Evolutionary conservation across 1,284 basidiomycete species (phyloP).

Genomic region (Gymnopus androsaceus): DNA sequence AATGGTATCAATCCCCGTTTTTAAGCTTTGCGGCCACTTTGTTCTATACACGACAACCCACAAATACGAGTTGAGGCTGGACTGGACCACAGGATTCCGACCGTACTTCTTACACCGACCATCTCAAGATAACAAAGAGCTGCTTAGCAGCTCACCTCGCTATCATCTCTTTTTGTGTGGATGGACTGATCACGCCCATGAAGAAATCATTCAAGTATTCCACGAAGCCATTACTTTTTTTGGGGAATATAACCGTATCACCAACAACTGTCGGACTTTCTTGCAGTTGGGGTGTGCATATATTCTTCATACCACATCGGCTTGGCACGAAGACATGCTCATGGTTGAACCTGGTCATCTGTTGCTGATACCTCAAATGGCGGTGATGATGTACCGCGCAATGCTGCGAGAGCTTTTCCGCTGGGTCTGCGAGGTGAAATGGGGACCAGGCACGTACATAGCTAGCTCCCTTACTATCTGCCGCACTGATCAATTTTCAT

Average conservation of each 20-base stretch:
- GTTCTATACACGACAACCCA: not conserved
- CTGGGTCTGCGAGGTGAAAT: not conserved
- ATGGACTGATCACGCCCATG: not conserved
- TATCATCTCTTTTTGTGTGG: not conserved
- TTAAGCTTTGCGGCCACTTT: conserved; percentile 1
- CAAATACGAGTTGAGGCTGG: not conserved
- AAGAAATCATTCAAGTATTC: not conserved
- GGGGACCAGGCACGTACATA: not conserved
- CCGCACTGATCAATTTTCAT: not conserved
- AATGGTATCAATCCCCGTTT: not conserved
- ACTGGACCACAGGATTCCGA: not conserved
- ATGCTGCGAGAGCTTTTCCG: not conserved
- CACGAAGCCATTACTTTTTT: not conserved
- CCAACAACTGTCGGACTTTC: conserved; percentile 2
- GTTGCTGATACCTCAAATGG: not conserved
- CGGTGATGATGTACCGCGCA: not conserved
- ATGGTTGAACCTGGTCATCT: conserved; percentile 3
- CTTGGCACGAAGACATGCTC: conserved; percentile 1
- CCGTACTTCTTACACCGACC: not conserved
- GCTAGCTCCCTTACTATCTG: too few species aligned
- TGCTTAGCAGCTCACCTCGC: not conserved
- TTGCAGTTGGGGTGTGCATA: not conserved
- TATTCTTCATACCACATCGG: not conserved
- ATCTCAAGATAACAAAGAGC: not conserved
- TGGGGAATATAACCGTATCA: not conserved